These are phyloP conservation scores for Golubevia sp. DNA, from an alignment of 1,284 basidiomycete species.

Conservation along the genomic window DNA sequence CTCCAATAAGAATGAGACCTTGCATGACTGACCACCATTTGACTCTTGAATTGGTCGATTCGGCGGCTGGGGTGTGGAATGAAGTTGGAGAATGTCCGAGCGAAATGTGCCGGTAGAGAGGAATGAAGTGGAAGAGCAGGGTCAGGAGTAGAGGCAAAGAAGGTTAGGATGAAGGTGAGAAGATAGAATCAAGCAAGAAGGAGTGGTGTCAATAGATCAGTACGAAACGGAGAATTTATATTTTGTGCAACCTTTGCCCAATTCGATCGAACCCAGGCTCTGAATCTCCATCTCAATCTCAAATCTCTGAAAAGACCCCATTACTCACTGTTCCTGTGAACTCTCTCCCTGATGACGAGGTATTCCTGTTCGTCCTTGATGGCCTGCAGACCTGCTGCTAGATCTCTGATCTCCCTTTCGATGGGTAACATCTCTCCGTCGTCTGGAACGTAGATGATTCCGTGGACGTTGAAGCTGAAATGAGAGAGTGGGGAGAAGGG, in stretches of 20 bases:
- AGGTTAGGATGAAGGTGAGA: neutral
- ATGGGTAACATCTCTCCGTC: slow-evolving; percentile 58
- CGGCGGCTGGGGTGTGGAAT: no score
- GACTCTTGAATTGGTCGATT: slow-evolving; percentile 56
- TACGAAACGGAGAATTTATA: slow-evolving; percentile 1
- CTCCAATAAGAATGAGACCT: slow-evolving; percentile 42
- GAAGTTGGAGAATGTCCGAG: no score
- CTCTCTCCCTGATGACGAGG: slow-evolving; percentile 52
- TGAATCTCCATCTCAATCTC: no score
- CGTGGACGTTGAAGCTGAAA: slow-evolving; percentile 56
- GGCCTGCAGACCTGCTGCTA: slow-evolving; percentile 48
- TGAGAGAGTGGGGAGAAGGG: neutral
- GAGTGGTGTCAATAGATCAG: slow-evolving; percentile 1
- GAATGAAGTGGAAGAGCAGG: no score
- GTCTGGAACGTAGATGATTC: slow-evolving; percentile 58
- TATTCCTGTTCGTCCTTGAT: slow-evolving; percentile 60
- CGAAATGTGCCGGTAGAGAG: no score
- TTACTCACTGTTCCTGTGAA: slow-evolving; percentile 56
- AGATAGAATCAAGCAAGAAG: neutral
- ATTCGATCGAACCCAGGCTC: no score
- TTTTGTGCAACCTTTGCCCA: no score
- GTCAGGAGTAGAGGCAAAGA: neutral
- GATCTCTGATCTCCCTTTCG: slow-evolving; percentile 52
- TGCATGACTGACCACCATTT: slow-evolving; percentile 61
- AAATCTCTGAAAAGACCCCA: no score